Percentiles rank a stretch among this genome's conserved stretches.
Conservation (phyloP, 345 rosid species). For the Linum lewisii region DNA sequence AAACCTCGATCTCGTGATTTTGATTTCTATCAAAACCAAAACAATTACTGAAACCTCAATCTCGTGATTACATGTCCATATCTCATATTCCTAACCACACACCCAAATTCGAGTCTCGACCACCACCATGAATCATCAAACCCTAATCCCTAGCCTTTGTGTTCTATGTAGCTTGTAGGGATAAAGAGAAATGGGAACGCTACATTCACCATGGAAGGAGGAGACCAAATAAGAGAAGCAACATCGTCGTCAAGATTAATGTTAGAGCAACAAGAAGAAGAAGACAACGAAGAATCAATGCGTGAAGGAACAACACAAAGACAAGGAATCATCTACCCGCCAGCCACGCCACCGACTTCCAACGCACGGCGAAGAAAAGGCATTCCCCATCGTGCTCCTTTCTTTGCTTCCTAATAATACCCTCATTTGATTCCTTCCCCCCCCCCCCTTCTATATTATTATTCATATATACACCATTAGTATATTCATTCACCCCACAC, state of each 20-base stretch:
- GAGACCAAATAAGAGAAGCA: conserved; percentile 36
- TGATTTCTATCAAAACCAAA: too few relatives aligned
- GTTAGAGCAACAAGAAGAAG: conserved; percentile 16
- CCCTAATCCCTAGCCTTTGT: too few relatives aligned
- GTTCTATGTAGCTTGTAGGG: conserved; percentile 72
- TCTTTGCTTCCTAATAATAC: conserved; percentile 34
- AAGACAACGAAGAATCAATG: conserved; percentile 48
- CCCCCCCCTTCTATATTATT: too few relatives aligned
- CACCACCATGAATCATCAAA: too few relatives aligned
- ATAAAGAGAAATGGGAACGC: conserved; percentile 54
- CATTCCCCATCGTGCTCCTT: conserved; percentile 78
- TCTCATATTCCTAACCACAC: too few relatives aligned
- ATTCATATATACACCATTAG: not conserved
- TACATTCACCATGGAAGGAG: conserved; percentile 35
- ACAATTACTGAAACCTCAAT: too few relatives aligned
- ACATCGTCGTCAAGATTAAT: not conserved
- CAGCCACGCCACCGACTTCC: conserved; percentile 42
- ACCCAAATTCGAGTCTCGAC: not conserved
- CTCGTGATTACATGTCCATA: too few relatives aligned
- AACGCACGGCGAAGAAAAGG: conserved; percentile 79
- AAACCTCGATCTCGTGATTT: too few relatives aligned
- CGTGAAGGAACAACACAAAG: conserved; percentile 34
- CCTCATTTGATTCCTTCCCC: too few relatives aligned
- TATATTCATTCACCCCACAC: conserved; percentile 1
- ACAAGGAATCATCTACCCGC: conserved; percentile 44